Percentiles rank a stretch among this genome's conserved stretches.
Conservation (phyloP, 257 asterid species). For the Prunella vulgaris region DNA sequence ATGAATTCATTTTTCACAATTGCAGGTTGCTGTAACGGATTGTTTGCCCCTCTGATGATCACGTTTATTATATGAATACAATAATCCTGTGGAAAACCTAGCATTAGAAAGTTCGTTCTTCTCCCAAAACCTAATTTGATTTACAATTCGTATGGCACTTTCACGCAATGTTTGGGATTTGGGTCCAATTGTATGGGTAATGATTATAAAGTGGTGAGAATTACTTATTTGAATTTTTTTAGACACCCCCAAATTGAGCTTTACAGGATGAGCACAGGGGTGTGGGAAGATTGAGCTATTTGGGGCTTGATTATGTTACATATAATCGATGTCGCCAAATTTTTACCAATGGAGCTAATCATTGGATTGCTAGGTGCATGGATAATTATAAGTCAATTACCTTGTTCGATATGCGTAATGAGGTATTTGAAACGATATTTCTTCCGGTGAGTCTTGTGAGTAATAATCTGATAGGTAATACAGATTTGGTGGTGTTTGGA, state of each 20-base stretch:
- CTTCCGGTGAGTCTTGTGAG: slow-evolving; percentile 22
- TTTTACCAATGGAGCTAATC: slow-evolving; percentile 27
- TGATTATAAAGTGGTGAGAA: slow-evolving; percentile 42
- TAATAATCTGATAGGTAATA: background rate
- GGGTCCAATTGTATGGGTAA: slow-evolving; percentile 31
- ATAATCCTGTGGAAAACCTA: slow-evolving; percentile 47
- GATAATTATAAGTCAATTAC: slow-evolving; percentile 24
- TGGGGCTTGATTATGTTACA: slow-evolving; percentile 18
- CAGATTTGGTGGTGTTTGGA: slow-evolving; percentile 28
- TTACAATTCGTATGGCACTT: slow-evolving; percentile 31
- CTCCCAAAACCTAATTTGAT: slow-evolving; percentile 40
- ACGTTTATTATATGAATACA: slow-evolving; percentile 25
- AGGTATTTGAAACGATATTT: slow-evolving; percentile 32
- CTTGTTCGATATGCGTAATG: slow-evolving; percentile 33
- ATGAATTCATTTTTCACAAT: slow-evolving; percentile 34
- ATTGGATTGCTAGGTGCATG: slow-evolving; percentile 33
- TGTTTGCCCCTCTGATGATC: slow-evolving; percentile 51
- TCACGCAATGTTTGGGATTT: slow-evolving; percentile 38
- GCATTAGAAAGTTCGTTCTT: slow-evolving; percentile 23
- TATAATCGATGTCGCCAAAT: slow-evolving; percentile 20
- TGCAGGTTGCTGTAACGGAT: slow-evolving; percentile 44
- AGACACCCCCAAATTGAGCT: slow-evolving; percentile 37
- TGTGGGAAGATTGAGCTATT: slow-evolving; percentile 37
- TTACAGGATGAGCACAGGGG: slow-evolving; percentile 36
- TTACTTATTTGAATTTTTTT: slow-evolving; percentile 24